A percentile compares a stretch with the other conserved stretches of the same genome.
These are phyloP conservation scores for Hypoxylon lienhwacheense DNA, from an alignment of 495 filamentous ascomycete species.

Conservation along the genomic window DNA sequence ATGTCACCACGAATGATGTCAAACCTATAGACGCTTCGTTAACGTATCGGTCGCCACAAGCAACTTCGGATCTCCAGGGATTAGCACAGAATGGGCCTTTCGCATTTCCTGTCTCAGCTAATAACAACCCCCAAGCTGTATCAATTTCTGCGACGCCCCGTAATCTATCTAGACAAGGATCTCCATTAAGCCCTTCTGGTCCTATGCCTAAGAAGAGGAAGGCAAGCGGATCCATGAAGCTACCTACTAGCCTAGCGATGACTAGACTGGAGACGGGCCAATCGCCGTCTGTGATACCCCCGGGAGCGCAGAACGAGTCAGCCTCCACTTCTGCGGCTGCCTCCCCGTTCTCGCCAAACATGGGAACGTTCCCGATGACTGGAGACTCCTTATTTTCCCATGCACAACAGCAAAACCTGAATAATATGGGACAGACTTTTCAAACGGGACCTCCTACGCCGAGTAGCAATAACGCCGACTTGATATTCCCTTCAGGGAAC, in stretches of 20 bases:
- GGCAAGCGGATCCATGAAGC: constrained; percentile 63
- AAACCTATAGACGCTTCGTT: constrained; percentile 29
- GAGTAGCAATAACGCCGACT: constrained; percentile 54
- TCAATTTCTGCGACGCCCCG: constrained; percentile 60
- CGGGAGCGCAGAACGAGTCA: constrained; percentile 40
- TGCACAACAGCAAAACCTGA: constrained; percentile 29
- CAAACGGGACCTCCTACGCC: constrained; percentile 66
- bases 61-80: constrained; percentile 25
- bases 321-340: constrained; percentile 41
- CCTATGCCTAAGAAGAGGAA: constrained; percentile 74
- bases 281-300: constrained; percentile 37
- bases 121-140: constrained; percentile 43
- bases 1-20: constrained; percentile 16
- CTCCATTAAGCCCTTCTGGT: constrained; percentile 61
- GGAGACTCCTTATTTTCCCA: constrained; percentile 37
- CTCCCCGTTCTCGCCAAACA: constrained; percentile 47
- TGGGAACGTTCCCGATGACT: constrained; percentile 47
- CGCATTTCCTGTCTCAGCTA: constrained; percentile 15
- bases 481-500: constrained; percentile 54
- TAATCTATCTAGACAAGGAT: constrained; percentile 71
- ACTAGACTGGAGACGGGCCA: constrained; percentile 67
- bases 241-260: constrained; percentile 77
- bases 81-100: constrained; percentile 22
- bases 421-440: constrained; percentile 49
- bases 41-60: constrained; percentile 20